Evolutionary conservation across 1,284 basidiomycete species (phyloP), one percentile per base, ranked within the genome.

Genomic region (Spongispora temasekensis): DNA sequence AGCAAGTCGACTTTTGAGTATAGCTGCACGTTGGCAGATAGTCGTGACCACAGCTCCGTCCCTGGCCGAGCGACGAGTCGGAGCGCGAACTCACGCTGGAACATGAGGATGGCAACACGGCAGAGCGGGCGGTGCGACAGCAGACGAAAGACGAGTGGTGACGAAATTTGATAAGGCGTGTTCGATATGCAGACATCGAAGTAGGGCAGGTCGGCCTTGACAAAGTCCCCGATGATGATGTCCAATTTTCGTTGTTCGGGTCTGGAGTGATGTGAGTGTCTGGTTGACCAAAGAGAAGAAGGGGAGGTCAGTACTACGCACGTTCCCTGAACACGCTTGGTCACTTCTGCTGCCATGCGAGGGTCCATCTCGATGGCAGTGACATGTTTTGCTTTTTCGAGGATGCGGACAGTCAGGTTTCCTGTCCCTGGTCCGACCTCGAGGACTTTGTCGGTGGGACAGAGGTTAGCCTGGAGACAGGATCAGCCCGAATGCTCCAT

Each of bases 111-210:
- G 30, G 95, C 94, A 64, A 92, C 89, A 34, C 97, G 93, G 75
- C 94, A 95, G 54, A 98, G 83, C 0, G 97, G 97, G 9, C 97
- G 91, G 71, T 98, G 95, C 3, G 97, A 98, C 58, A 99, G 89
- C 35, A 99, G 86, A 67, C 95, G 94, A 84, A 99, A 99, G 55
- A 98, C 92, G 58, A 99, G 88, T 2, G 96, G 95, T 1, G 97
- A 99, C 2, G 97, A 99, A 66, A 99, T 99, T 77, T 98, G 97
- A 78, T 99, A 99, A 1, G 97, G 97, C 2, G 97, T 99, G 75
- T 99, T 99, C 70, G 93, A 95, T 74, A 99, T 99, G 82, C 96
- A 98, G 61, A 98, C 97, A 77, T 99, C 97, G 70, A 99, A 98
- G 78, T 97, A 98, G 5, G 97, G 97, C 23, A 99, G 81, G 46